Base-by-base conservation (phyloP, 2,329 filamentous ascomycete genomes). In the Trichoderma sp. region DNA sequence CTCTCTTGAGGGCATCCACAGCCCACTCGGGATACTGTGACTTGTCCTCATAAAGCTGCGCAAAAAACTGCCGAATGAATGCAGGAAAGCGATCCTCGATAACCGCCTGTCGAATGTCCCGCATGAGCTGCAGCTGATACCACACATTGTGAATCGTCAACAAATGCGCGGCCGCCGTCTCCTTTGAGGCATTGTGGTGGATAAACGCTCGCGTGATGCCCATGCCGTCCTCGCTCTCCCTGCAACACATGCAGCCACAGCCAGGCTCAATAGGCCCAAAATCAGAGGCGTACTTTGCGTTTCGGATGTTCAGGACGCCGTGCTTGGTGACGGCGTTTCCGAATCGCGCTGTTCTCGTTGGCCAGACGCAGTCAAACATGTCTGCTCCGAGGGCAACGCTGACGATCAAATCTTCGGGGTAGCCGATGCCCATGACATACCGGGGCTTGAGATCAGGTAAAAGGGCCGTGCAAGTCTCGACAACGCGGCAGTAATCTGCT, bases 341-440 rank as follows among this genome's bases (percentile, higher is more conserved):
- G 77, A 99, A 99, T 39, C 96, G 89, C 77, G 96, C 96, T 43
- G 96, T 99, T 66, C 96, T 86, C 5, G 96, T 98, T 1, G 96
- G 96, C 96, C 96, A 99, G 7, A 99, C 96, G 77, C 96, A 99
- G 81, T 99, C 96, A 78, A 99, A 99, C 96, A 99, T 99, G 81
- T 99, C 96, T 59, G 96, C 96, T 4, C 96, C 96, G 0, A 99
- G 85, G 1, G 96, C 96, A 4, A 97, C 90, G 65, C 93, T 96
- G 49, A 99, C 94, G 2, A 99, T 88, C 68, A 99, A 84, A 76
- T 99, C 96, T 81, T 98, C 96, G 1, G 96, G 96, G 79, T 97
- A 99, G 14, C 96, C 94, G 73, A 99, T 96, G 21, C 96, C 96
- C 96, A 99, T 99, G 68, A 99, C 95, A 81, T 99, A 99, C 78